Evolutionary conservation across 2,329 filamentous ascomycete genomes (phyloP).

Genomic region (Zymoseptoria passerinii): DNA sequence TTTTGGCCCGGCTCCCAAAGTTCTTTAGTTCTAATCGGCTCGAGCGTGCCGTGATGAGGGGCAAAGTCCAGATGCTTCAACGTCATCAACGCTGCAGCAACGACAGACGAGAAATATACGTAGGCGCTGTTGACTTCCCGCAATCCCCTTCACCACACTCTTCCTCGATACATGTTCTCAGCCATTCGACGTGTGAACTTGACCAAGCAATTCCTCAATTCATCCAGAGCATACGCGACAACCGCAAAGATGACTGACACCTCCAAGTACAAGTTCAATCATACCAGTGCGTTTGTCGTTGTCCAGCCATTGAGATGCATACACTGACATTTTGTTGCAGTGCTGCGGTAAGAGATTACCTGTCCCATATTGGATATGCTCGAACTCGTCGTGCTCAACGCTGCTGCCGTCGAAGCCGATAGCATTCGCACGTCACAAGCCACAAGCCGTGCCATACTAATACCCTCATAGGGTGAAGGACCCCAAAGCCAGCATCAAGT

Average conservation of each 20-base stretch:
- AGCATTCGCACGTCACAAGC: neutral
- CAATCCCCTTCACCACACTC: neutral
- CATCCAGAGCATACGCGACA: constrained; percentile 10
- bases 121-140: neutral
- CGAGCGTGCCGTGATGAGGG: neutral
- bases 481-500: constrained; percentile 73
- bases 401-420: neutral
- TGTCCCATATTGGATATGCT: too few relatives aligned
- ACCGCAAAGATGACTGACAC: constrained; percentile 51
- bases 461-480: constrained; percentile 69
- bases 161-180: neutral
- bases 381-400: neutral
- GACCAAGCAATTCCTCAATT: constrained; percentile 5
- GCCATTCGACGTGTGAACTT: constrained; percentile 5
- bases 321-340: neutral
- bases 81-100: neutral
- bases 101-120: neutral
- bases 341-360: neutral
- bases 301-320: neutral
- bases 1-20: neutral
- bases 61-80: neutral
- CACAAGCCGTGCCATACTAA: constrained; percentile 50
- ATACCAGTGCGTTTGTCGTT: constrained; percentile 34
- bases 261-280: constrained; percentile 57
- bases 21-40: neutral